A percentile compares a stretch with the other conserved stretches of the same genome.
These are phyloP conservation scores for Beauveria scarabaeidicola DNA, from an alignment of 2,329 filamentous ascomycete genomes.

Conservation along the genomic window DNA sequence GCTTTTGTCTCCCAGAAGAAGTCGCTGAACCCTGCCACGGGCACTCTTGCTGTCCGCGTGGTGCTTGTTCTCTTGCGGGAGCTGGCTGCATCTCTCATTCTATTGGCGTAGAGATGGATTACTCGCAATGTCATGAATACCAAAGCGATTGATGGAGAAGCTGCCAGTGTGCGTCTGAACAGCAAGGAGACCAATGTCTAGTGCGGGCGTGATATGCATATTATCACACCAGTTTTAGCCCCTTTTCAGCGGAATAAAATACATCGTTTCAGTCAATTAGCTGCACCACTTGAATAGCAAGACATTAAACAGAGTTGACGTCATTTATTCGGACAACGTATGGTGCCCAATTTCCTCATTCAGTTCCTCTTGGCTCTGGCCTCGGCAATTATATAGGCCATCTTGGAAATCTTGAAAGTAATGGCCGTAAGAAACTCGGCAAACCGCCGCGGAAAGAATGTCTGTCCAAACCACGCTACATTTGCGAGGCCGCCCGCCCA, in stretches of 20 bases:
- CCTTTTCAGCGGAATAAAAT: not conserved
- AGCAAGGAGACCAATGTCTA: not conserved
- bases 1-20: conserved; percentile 6
- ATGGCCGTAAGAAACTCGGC: conserved; percentile 21
- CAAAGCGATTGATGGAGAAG: not conserved
- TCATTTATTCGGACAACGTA: too few species aligned
- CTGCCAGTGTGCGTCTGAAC: not conserved
- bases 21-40: not conserved
- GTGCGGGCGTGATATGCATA: too few species aligned
- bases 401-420: conserved; percentile 22
- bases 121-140: not conserved
- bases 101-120: not conserved
- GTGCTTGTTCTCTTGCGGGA: conserved; percentile 3
- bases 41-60: conserved; percentile 1
- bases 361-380: conserved; percentile 19
- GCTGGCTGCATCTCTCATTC: not conserved
- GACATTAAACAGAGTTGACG: not conserved
- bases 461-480: conserved; percentile 2
- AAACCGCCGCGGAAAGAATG: conserved; percentile 19
- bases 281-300: not conserved
- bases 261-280: too few species aligned
- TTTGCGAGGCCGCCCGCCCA: conserved; percentile 6
- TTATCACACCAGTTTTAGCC: not conserved
- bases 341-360: not conserved
- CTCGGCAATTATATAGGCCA: conserved; percentile 18